Evolutionary conservation across 305 asterid species (phyloP).

Genomic region (Solanum hybrid): DNA sequence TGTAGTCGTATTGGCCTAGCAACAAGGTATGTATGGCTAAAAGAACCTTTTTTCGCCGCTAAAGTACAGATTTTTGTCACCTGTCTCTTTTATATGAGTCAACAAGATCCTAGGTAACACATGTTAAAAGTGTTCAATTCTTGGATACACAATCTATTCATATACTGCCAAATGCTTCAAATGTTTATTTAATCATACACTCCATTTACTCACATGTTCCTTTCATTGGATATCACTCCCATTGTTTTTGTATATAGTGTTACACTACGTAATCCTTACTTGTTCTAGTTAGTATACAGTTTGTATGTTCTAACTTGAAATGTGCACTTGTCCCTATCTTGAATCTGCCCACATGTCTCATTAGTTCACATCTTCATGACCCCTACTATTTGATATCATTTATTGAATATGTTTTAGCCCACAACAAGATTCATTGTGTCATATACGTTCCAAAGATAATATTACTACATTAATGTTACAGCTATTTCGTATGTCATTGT

Average conservation of each 20-base stretch:
- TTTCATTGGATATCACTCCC: neutral
- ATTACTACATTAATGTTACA: too few species aligned
- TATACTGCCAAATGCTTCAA: too few species aligned
- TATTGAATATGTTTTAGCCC: neutral
- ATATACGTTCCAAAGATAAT: neutral
- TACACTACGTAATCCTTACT: neutral
- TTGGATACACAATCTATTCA: too few species aligned
- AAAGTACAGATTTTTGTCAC: too few species aligned
- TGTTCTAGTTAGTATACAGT: neutral
- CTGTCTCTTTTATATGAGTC: too few species aligned
- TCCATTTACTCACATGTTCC: neutral
- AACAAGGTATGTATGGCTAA: too few species aligned
- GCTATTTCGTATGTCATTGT: neutral
- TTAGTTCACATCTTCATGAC: neutral
- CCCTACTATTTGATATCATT: neutral
- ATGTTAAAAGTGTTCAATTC: too few species aligned
- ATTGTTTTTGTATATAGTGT: neutral
- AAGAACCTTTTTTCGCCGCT: too few species aligned
- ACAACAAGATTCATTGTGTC: neutral
- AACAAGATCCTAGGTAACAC: too few species aligned
- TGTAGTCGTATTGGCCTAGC: too few species aligned
- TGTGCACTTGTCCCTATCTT: neutral
- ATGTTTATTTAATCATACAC: neutral
- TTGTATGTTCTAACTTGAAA: too few species aligned
- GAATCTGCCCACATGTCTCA: neutral